A percentile compares a stretch with the other conserved stretches of the same genome.
Conservation (phyloP, 768 basidiomycete genomes). For the Lactarius psammicola region DNA sequence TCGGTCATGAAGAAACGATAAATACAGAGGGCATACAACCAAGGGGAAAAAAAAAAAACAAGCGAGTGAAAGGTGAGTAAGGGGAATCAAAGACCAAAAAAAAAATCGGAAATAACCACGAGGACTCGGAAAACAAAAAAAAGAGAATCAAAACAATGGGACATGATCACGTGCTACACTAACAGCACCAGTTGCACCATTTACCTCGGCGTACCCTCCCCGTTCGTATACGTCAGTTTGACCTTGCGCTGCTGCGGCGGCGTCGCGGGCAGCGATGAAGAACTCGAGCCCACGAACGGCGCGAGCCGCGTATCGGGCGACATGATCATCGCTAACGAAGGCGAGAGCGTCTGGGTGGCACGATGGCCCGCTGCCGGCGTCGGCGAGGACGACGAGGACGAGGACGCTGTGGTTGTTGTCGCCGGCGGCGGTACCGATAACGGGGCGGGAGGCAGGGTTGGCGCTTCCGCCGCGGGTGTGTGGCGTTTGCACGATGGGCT, state of each 20-base stretch:
- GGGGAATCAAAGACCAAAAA: background rate
- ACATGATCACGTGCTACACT: background rate
- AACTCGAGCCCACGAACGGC: constrained; percentile 28
- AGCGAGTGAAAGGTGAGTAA: background rate
- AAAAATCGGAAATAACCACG: background rate
- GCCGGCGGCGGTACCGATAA: background rate
- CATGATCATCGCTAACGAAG: constrained; percentile 62
- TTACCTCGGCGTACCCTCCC: constrained; percentile 22
- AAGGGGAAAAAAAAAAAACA: background rate
- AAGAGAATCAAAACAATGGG: background rate
- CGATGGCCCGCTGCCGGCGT: constrained; percentile 36
- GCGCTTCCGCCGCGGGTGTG: constrained; percentile 30
- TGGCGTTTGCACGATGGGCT: constrained; percentile 25
- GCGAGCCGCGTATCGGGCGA: constrained; percentile 43
- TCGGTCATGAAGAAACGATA: background rate
- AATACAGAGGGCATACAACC: background rate
- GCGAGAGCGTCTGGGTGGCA: constrained; percentile 49
- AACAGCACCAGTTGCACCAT: background rate
- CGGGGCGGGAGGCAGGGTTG: background rate
- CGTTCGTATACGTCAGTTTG: constrained; percentile 26
- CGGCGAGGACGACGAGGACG: constrained; percentile 12
- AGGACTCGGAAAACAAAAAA: background rate
- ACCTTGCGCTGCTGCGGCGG: constrained; percentile 30
- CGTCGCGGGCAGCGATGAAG: constrained; percentile 17
- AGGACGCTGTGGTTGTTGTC: constrained; percentile 1